phyloP scores from a whole-genome alignment of 2,329 filamentous ascomycete genomes.

The Phymatotrichopsis omnivora region DNA sequence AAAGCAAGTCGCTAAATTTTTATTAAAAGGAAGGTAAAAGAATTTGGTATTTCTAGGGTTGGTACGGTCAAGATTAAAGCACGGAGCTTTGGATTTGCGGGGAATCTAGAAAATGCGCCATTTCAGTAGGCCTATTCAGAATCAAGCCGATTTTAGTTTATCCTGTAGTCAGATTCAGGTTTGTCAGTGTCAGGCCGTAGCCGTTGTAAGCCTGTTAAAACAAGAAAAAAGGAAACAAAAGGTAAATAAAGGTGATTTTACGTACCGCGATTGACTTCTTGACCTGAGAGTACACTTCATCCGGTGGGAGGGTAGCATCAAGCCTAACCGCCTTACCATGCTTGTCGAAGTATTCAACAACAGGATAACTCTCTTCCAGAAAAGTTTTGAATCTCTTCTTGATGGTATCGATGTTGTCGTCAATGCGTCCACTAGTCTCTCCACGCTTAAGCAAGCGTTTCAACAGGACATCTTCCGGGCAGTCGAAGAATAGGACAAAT shows the following conservation, averaged over 20 bases:
- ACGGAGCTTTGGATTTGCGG: no score
- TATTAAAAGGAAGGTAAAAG: no score
- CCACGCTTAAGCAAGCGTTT: constrained; percentile 73
- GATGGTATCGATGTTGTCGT: constrained; percentile 93
- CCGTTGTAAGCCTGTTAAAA: no score
- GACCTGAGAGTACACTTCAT: constrained; percentile 49
- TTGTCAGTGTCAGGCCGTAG: no score
- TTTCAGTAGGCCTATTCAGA: no score
- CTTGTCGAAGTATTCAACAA: constrained; percentile 72
- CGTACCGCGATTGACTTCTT: constrained; percentile 37
- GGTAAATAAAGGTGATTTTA: background rate
- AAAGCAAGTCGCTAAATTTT: no score
- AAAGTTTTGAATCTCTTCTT: constrained; percentile 94
- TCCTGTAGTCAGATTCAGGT: no score
- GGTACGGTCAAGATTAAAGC: no score
- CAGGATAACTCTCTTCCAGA: constrained; percentile 93
- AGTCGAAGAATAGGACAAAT: constrained; percentile 90
- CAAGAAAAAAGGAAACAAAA: no score
- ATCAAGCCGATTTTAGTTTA: no score
- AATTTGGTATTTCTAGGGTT: no score
- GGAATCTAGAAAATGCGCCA: no score
- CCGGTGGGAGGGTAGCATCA: constrained; percentile 56
- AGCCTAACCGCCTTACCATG: constrained; percentile 73
- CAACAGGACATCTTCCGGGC: constrained; percentile 82
- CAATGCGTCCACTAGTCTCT: constrained; percentile 79